A percentile compares a stretch with the other conserved stretches of the same genome.
Conservation (phyloP, 257 asterid species). For the Henckelia pumila region DNA sequence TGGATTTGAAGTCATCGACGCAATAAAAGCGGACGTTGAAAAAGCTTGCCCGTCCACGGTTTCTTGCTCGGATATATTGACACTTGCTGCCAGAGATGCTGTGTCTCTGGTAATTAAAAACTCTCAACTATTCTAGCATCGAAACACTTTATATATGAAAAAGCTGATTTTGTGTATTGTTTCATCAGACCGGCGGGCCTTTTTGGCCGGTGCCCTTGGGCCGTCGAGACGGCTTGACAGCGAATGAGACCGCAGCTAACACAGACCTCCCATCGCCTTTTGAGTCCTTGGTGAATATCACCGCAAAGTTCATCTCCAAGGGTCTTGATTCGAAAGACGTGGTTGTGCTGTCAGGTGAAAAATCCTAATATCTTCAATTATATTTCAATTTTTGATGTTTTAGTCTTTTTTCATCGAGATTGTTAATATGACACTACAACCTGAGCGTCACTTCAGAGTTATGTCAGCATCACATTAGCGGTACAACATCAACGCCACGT, state of each 20-base stretch:
- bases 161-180: neutral
- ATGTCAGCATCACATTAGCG: too few relatives aligned
- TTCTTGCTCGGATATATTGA: constrained; percentile 68
- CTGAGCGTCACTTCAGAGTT: too few relatives aligned
- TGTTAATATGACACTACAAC: too few relatives aligned
- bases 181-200: constrained; percentile 57
- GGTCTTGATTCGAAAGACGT: constrained; percentile 68
- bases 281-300: constrained; percentile 56
- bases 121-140: neutral
- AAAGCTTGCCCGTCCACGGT: constrained; percentile 66
- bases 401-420: too few relatives aligned
- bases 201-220: constrained; percentile 58
- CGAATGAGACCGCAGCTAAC: constrained; percentile 55
- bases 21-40: constrained; percentile 60
- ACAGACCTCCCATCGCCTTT: constrained; percentile 61
- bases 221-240: constrained; percentile 72
- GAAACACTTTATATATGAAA: neutral
- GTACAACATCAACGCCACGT: too few relatives aligned
- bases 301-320: constrained; percentile 52
- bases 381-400: too few relatives aligned
- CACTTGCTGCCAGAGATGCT: constrained; percentile 71
- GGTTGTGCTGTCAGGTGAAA: constrained; percentile 67
- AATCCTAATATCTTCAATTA: neutral
- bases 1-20: constrained; percentile 69
- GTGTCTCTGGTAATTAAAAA: constrained; percentile 44